Conservation (phyloP, 768 basidiomycete genomes). For the Gyrodon lividus region DNA sequence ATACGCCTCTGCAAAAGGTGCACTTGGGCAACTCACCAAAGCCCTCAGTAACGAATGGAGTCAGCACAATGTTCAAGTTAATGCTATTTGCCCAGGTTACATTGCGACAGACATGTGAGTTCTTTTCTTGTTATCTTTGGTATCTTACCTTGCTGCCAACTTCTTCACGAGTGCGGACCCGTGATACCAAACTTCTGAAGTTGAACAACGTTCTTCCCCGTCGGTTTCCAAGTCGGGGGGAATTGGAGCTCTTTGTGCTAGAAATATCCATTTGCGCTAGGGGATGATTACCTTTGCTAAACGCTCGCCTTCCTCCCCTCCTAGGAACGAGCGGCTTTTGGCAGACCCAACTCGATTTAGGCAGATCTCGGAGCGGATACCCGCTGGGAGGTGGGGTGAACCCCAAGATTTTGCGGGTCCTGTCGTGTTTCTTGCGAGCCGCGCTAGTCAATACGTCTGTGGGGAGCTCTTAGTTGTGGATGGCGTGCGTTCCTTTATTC, state of each 20-base stretch:
- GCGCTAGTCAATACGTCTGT: conserved; percentile 65
- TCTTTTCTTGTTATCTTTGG: conserved; percentile 20
- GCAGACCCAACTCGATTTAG: conserved; percentile 57
- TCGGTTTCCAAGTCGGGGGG: conserved; percentile 1
- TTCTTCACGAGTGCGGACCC: conserved; percentile 1
- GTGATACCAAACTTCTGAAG: conserved; percentile 5
- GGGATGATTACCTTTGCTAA: conserved; percentile 10
- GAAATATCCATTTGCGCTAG: not conserved
- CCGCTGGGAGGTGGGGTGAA: conserved; percentile 64
- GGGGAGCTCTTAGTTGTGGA: conserved; percentile 69
- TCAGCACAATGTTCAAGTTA: conserved; percentile 82
- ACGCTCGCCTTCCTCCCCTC: conserved; percentile 9
- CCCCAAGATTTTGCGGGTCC: conserved; percentile 69
- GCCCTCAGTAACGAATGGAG: conserved; percentile 95
- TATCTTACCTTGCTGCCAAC: not conserved
- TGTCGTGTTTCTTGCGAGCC: conserved; percentile 62
- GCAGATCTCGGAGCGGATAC: conserved; percentile 73
- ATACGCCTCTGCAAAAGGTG: conserved; percentile 90
- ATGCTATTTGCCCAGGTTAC: conserved; percentile 86
- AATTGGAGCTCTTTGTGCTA: conserved; percentile 7
- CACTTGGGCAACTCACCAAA: conserved; percentile 81
- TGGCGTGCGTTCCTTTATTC: conserved; percentile 47
- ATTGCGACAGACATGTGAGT: conserved; percentile 84
- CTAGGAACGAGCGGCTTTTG: conserved; percentile 65
- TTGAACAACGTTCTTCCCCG: not conserved